phyloP scores from a whole-genome alignment of 306 rosid species.

The Ormosia semicastrata region DNA sequence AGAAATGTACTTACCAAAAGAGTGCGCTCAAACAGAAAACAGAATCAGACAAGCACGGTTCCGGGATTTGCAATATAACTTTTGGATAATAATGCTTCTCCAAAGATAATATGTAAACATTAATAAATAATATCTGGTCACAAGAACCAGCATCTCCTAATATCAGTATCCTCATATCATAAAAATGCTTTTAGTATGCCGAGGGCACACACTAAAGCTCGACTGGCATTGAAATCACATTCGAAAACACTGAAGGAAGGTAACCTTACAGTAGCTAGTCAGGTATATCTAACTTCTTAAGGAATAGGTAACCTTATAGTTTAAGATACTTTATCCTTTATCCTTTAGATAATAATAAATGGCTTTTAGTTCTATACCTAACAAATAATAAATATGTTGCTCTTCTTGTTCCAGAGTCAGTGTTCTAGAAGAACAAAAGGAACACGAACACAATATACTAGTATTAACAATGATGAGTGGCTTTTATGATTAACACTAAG shows the following conservation, averaged over 20 bases:
- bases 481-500: no score
- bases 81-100: conserved; percentile 21
- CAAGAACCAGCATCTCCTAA: conserved; percentile 20
- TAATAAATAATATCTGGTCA: conserved; percentile 22
- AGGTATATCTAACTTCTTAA: not conserved
- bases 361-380: no score
- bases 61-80: conserved; percentile 25
- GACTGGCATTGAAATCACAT: conserved; percentile 23
- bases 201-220: conserved; percentile 19
- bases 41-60: conserved; percentile 25
- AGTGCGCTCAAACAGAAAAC: no score
- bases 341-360: no score
- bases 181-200: conserved; percentile 21
- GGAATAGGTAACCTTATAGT: not conserved
- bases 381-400: no score
- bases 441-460: no score
- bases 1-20: no score
- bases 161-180: conserved; percentile 32
- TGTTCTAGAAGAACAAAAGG: no score
- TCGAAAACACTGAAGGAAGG: not conserved
- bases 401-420: no score
- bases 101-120: conserved; percentile 34
- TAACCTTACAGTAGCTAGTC: not conserved
- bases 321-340: not conserved
- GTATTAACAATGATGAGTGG: no score